phyloP scores from a whole-genome alignment of 208 protist genomes.

The Phytomonas francai region DNA sequence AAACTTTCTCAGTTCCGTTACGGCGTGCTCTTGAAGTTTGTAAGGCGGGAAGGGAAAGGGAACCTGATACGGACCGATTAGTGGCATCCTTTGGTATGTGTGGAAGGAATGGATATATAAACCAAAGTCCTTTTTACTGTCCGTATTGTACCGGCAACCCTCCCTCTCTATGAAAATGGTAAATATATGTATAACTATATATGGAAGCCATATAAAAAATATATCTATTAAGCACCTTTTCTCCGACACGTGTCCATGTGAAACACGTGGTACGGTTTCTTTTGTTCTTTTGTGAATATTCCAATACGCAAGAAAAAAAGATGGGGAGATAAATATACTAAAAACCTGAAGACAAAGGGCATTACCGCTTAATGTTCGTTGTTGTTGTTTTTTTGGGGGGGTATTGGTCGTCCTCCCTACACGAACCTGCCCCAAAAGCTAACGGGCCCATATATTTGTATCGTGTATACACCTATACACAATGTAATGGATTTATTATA shows the following conservation, averaged over 20 bases:
- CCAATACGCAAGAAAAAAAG: background rate
- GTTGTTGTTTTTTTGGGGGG: too few relatives aligned
- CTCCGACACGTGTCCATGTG: background rate
- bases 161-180: conserved; percentile 2
- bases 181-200: conserved; percentile 28
- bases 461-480: background rate
- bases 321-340: background rate
- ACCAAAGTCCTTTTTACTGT: background rate
- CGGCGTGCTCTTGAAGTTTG: conserved; percentile 62
- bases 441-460: background rate
- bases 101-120: background rate
- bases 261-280: background rate
- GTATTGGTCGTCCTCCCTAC: background rate
- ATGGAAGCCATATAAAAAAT: conserved; percentile 8
- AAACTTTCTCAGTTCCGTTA: conserved; percentile 41
- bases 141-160: background rate
- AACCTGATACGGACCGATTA: conserved; percentile 40
- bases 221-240: background rate
- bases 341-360: background rate
- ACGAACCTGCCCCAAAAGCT: background rate
- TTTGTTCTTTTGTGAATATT: background rate
- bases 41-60: conserved; percentile 82
- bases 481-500: background rate
- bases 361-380: background rate
- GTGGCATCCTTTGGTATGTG: conserved; percentile 14